Percentiles rank a stretch among this genome's conserved stretches.
Evolutionary conservation across 768 basidiomycete genomes (phyloP).

Genomic region (Panellus pusillus): DNA sequence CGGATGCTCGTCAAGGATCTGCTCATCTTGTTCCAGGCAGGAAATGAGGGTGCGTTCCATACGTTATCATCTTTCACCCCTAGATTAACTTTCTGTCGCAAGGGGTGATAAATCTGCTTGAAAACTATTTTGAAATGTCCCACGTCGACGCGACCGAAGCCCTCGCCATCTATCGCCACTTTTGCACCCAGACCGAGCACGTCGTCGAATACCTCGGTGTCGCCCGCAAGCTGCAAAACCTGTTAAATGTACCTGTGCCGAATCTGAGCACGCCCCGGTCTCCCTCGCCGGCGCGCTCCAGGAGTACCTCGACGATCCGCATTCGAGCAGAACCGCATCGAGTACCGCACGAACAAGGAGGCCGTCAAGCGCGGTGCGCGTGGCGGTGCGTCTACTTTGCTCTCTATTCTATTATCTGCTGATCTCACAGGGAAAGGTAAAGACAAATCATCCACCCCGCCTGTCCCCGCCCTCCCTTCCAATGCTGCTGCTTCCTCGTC

Average conservation of each 20-base stretch:
- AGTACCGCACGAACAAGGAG: constrained; percentile 84
- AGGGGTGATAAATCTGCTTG: constrained; percentile 40
- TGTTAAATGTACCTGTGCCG: constrained; percentile 92
- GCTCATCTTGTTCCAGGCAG: constrained; percentile 91
- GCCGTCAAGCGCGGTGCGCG: constrained; percentile 47
- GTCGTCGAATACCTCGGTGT: constrained; percentile 93
- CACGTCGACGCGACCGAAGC: constrained; percentile 87
- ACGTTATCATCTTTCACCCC: background rate
- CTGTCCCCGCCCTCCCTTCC: constrained; percentile 19
- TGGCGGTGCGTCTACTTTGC: constrained; percentile 27
- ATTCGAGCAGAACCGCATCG: constrained; percentile 92
- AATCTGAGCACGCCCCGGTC: constrained; percentile 93
- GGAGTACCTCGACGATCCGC: constrained; percentile 97
- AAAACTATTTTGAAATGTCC: constrained; percentile 99
- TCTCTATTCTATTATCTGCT: background rate
- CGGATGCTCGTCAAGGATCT: constrained; percentile 98
- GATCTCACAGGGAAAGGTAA: background rate
- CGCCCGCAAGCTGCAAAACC: constrained; percentile 89
- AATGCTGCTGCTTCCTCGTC: constrained; percentile 19
- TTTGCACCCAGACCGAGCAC: constrained; percentile 89
- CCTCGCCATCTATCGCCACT: constrained; percentile 85
- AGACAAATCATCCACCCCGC: constrained; percentile 15
- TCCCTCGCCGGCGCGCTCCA: constrained; percentile 91
- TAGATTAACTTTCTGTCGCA: constrained; percentile 24
- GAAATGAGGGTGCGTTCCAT: constrained; percentile 77